phyloP scores from a whole-genome alignment of 1,139 yeast genomes.

The Candida albicans region DNA sequence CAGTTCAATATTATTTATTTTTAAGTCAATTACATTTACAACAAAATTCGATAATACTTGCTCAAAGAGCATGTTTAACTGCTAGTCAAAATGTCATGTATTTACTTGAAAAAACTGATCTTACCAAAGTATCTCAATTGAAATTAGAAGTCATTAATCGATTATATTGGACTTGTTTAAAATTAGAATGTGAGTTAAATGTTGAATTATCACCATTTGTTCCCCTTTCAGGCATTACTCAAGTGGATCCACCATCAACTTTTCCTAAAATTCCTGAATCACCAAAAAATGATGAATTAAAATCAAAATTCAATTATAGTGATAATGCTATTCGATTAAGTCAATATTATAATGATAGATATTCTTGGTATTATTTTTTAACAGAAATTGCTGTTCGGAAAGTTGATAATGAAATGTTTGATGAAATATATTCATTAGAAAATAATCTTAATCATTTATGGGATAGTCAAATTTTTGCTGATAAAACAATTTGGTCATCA shows the following conservation, averaged over 20 bases:
- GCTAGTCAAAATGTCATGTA: constrained; percentile 41
- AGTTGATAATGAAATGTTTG: constrained; percentile 44
- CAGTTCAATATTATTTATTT: constrained; percentile 33
- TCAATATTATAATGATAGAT: constrained; percentile 34
- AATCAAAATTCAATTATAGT: constrained; percentile 21
- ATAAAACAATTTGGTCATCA: constrained; percentile 28
- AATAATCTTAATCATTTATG: constrained; percentile 19
- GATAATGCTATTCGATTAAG: constrained; percentile 31
- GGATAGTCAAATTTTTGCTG: constrained; percentile 29
- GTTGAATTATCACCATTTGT: constrained; percentile 47
- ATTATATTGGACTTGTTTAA: constrained; percentile 47
- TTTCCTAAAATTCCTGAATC: constrained; percentile 43
- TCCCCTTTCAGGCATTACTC: constrained; percentile 42
- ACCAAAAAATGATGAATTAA: constrained; percentile 16
- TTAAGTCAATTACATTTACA: constrained; percentile 38
- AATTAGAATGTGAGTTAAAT: constrained; percentile 47
- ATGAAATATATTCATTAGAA: constrained; percentile 34
- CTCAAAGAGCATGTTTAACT: constrained; percentile 32
- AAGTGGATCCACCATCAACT: constrained; percentile 40
- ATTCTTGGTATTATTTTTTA: constrained; percentile 48
- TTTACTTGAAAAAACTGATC: constrained; percentile 21
- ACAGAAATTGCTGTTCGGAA: constrained; percentile 52
- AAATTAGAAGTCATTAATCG: constrained; percentile 19
- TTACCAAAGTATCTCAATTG: constrained; percentile 7
- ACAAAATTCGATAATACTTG: constrained; percentile 37